Conservation (phyloP, 2,329 filamentous ascomycete genomes). For the Capronia coronata region DNA sequence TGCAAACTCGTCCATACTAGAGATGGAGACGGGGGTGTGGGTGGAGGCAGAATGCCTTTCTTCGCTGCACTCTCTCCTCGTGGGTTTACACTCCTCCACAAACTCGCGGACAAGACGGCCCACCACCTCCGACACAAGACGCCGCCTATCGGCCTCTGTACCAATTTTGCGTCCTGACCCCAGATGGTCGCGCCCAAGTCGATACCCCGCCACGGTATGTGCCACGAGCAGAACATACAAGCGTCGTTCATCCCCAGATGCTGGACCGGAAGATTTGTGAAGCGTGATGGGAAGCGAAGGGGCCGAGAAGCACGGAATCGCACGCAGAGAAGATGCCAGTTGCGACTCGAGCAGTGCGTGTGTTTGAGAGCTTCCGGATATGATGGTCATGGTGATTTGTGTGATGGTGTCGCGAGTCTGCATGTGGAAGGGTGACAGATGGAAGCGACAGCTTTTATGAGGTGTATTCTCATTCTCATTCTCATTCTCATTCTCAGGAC, state of each 20-base stretch:
- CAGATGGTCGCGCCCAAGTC: constrained; percentile 48
- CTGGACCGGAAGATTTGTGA: constrained; percentile 24
- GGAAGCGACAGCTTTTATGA: too few species aligned
- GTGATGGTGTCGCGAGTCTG: constrained; percentile 32
- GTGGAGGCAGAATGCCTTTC: too few species aligned
- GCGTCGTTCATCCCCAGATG: constrained; percentile 41
- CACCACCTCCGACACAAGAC: constrained; percentile 30
- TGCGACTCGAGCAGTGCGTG: background rate
- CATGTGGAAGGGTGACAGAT: constrained; percentile 34
- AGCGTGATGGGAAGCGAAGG: constrained; percentile 2
- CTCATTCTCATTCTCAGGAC: background rate
- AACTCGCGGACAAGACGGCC: constrained; percentile 44
- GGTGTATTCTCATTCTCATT: constrained; percentile 6
- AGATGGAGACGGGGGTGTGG: constrained; percentile 35
- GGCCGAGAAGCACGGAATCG: constrained; percentile 1
- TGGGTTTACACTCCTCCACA: constrained; percentile 40
- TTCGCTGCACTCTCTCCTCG: too few species aligned
- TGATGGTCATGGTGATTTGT: constrained; percentile 36
- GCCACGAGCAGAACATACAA: constrained; percentile 53
- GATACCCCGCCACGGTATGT: constrained; percentile 43
- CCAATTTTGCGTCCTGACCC: constrained; percentile 36
- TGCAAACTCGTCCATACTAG: constrained; percentile 51
- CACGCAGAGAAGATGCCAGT: background rate
- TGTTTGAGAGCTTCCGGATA: constrained; percentile 28
- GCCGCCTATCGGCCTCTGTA: constrained; percentile 15